Evolutionary conservation across 2,329 filamentous ascomycete genomes (phyloP).

Genomic region (Botrytis tulipae): DNA sequence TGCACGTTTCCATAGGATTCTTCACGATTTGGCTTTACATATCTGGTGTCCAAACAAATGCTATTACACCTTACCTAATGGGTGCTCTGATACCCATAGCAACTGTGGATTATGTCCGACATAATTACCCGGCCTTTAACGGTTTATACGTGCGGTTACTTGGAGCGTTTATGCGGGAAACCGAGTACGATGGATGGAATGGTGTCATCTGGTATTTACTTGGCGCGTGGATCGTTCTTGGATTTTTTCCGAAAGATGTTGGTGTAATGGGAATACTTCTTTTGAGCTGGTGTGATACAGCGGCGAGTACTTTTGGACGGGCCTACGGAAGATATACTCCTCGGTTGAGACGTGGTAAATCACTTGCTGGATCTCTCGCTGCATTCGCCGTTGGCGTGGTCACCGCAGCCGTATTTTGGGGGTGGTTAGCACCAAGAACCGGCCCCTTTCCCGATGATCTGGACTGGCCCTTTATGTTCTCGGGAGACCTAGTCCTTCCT

Average conservation of each 20-base stretch:
- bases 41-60: conserved; percentile 69
- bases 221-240: conserved; percentile 81
- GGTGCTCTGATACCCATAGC: conserved; percentile 80
- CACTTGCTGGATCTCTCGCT: conserved; percentile 81
- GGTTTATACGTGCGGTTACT: conserved; percentile 79
- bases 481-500: conserved; percentile 71
- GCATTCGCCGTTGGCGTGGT: conserved; percentile 80
- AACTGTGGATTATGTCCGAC: conserved; percentile 76
- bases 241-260: conserved; percentile 89
- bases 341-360: conserved; percentile 82
- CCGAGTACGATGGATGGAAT: conserved; percentile 90
- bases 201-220: conserved; percentile 96
- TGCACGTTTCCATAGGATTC: conserved; percentile 97
- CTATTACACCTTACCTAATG: conserved; percentile 84
- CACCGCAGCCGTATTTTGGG: conserved; percentile 86
- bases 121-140: conserved; percentile 79
- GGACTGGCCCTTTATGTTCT: conserved; percentile 74
- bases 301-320: conserved; percentile 89
- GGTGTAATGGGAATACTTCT: conserved; percentile 85
- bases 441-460: conserved; percentile 69
- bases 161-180: conserved; percentile 94
- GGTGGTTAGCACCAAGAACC: conserved; percentile 70
- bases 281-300: conserved; percentile 96
- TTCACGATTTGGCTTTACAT: conserved; percentile 84
- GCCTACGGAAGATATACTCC: conserved; percentile 88